phyloP scores from a whole-genome alignment of 2,329 filamentous ascomycete genomes.

The Cladosporium sp. region DNA sequence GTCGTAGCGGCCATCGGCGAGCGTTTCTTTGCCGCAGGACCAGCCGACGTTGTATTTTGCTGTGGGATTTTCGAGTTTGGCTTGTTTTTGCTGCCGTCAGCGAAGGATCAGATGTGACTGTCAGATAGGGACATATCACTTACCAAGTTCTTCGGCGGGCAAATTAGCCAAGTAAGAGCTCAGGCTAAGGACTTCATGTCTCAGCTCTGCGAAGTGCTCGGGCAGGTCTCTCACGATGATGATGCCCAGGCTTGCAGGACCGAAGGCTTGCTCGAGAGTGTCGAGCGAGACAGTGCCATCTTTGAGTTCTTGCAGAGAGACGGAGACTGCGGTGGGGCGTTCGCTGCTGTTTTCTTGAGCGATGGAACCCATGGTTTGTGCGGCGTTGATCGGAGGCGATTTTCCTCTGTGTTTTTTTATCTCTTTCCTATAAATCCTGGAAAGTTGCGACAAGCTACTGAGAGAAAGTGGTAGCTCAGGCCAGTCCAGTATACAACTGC shows the following conservation, averaged over 20 bases:
- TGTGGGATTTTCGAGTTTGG: conserved; percentile 50
- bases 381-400: neutral
- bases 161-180: conserved; percentile 87
- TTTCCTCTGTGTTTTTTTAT: too few relatives aligned
- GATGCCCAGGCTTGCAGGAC: conserved; percentile 86
- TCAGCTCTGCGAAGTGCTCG: conserved; percentile 67
- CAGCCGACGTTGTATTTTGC: conserved; percentile 68
- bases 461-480: too few relatives aligned
- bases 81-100: conserved; percentile 29
- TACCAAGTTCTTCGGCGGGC: conserved; percentile 70
- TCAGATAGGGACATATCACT: neutral
- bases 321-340: conserved; percentile 44
- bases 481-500: too few relatives aligned
- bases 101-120: neutral
- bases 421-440: too few relatives aligned
- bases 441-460: too few relatives aligned
- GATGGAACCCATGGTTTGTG: conserved; percentile 13
- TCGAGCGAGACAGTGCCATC: conserved; percentile 64
- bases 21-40: conserved; percentile 80
- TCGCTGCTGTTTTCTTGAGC: neutral
- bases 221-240: conserved; percentile 90
- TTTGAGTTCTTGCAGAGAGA: conserved; percentile 46
- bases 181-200: conserved; percentile 77
- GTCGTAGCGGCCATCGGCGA: conserved; percentile 76
- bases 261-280: conserved; percentile 77